Evolutionary conservation across 768 basidiomycete species (phyloP).

Genomic region (Cystofilobasidium ferigula): DNA sequence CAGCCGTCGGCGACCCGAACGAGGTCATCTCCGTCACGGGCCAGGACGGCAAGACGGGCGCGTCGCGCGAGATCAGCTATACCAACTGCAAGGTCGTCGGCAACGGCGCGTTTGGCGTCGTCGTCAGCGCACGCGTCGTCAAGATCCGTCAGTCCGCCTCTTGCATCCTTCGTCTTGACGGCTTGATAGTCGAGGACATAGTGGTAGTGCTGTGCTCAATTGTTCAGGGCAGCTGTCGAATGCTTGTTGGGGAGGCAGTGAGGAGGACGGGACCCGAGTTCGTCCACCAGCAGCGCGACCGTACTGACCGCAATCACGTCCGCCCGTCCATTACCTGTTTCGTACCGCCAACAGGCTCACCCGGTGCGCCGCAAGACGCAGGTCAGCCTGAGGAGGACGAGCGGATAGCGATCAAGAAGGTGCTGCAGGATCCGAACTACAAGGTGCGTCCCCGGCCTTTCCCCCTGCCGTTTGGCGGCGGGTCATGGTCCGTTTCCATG

Average conservation of each 20-base stretch:
- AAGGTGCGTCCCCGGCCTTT: conserved; percentile 53
- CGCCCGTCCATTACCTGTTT: neutral
- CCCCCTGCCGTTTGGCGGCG: neutral
- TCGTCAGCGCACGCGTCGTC: conserved; percentile 84
- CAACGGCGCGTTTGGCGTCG: conserved; percentile 97
- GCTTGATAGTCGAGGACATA: neutral
- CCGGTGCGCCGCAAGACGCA: conserved; percentile 25
- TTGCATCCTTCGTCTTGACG: too few relatives aligned
- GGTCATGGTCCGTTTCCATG: too few relatives aligned
- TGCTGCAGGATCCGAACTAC: conserved; percentile 98
- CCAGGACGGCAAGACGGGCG: conserved; percentile 85
- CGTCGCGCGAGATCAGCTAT: conserved; percentile 76
- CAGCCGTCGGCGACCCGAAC: conserved; percentile 67
- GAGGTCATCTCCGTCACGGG: conserved; percentile 91
- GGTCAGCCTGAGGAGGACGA: conserved; percentile 26
- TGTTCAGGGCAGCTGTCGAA: too few relatives aligned
- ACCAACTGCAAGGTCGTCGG: conserved; percentile 96
- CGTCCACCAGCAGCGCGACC: too few relatives aligned
- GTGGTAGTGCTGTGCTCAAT: too few relatives aligned
- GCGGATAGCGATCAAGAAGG: conserved; percentile 99
- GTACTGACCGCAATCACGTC: neutral
- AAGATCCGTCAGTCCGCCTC: conserved; percentile 37
- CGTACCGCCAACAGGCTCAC: conserved; percentile 25
- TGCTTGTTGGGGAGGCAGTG: too few relatives aligned
- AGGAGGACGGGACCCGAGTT: too few relatives aligned